Evolutionary conservation across 2,329 filamentous ascomycete genomes (phyloP), one percentile per base, ranked within the genome.

Genomic region (Chaetomiaceae sp.): DNA sequence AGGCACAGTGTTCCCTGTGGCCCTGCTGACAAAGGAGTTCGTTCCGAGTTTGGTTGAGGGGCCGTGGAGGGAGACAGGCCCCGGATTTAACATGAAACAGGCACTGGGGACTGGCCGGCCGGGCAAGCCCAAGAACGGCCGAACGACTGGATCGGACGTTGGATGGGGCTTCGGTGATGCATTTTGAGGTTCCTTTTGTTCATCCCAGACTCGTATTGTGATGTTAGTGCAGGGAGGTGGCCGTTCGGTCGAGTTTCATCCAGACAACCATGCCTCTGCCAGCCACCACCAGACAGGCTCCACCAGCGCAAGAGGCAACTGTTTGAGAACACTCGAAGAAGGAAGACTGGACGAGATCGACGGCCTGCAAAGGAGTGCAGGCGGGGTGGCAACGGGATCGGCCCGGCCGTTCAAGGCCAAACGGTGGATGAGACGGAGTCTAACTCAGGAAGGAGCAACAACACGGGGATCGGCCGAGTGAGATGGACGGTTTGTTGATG

Each of bases 1-100:
- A n/a, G n/a, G n/a, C n/a, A n/a, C n/a, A n/a, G n/a, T n/a, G n/a
- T n/a, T n/a, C n/a, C n/a, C n/a, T n/a, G n/a, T n/a, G n/a, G n/a
- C n/a, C n/a, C n/a, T n/a, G n/a, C n/a, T n/a, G n/a, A n/a, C n/a
- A n/a, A n/a, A n/a, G n/a, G n/a, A n/a, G n/a, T n/a, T n/a, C n/a
- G n/a, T n/a, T n/a, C n/a, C n/a, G n/a, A n/a, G n/a, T n/a, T n/a
- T n/a, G n/a, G n/a, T n/a, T n/a, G n/a, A n/a, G n/a, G n/a, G n/a
- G n/a, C n/a, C n/a, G n/a, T n/a, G n/a, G n/a, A n/a, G n/a, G n/a
- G n/a, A n/a, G n/a, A n/a, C 43, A 29, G 14, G 9, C 17, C n/a
- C 17, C 23, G 42, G 27, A 42, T 52, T 40, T n/a, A 42, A 53
- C 36, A 42, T 53, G 50, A 53, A 53, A 53, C 50, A 42, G 31